Base-by-base conservation (phyloP, 768 basidiomycete species). In the Suillus bovinus region DNA sequence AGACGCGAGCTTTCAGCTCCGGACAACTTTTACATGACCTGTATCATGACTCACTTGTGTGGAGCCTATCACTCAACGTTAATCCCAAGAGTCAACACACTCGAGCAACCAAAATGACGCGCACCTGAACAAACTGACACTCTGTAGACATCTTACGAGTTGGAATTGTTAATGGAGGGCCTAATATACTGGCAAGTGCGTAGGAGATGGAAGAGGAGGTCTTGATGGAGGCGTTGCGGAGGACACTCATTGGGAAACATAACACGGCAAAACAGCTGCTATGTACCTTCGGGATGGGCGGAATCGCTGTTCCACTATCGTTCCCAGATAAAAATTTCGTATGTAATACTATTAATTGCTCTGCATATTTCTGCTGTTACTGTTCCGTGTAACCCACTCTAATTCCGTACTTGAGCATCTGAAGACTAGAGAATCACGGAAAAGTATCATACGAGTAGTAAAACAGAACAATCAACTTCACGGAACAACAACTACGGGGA, bases 41-140 rank as follows among this genome's bases (percentile, higher is more conserved):
- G 55, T 8, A 58, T 44, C 27, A 56, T 53, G 42, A 70, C 73
- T 78, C 77, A 84, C 84, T 83, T 81, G 70, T 84, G 83, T 7
- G 80, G 76, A 44, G 78, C 78, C 80, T 82, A 34, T 34, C 33
- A 34, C 6, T 58, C 49, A 64, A 55, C 16, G 33, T 54, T 17
- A 59, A 59, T 56, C 8, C 16, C 29, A 58, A 16, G 9, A 2
- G 38, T 17, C 14, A 5, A 39, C 14, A 27, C n/a, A 22, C 52
- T 10, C 6, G 16, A 36, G 27, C 16, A 27, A 56, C 10, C 4
- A 29, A n/a, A 11, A 34, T 13, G 44, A 6, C n/a, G 9, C 60
- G 38, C 10, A 61, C 64, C 67, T 75, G 75, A 4, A 64, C 62
- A 27, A 74, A 73, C 8, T 66, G 65, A 59, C 55, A 47, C 34